Evolutionary conservation across 305 asterid genomes (phyloP).

Genomic region (Plantago coronopus): DNA sequence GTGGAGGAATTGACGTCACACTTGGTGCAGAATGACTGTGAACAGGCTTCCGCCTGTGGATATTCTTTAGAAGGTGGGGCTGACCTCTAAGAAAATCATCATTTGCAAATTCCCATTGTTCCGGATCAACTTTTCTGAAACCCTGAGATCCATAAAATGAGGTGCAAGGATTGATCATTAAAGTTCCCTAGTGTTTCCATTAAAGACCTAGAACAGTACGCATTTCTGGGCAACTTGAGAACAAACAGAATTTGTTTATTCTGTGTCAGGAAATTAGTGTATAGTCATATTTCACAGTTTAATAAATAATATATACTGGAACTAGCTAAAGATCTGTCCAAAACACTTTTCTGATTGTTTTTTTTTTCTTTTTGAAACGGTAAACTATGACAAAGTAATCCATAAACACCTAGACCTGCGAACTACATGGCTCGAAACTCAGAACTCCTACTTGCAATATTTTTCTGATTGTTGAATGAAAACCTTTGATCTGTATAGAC

Average conservation of each 20-base stretch:
- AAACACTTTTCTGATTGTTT: no score
- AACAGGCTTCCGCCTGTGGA: conserved; percentile 71
- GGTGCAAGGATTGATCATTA: neutral
- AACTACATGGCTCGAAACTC: no score
- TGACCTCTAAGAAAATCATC: conserved; percentile 66
- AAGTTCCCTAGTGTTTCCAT: neutral
- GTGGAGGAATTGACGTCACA: conserved; percentile 35
- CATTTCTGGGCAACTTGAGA: neutral
- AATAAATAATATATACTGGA: no score
- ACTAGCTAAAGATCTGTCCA: no score
- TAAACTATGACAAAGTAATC: no score
- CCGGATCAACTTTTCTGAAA: conserved; percentile 73
- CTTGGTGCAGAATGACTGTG: conserved; percentile 65
- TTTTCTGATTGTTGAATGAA: neutral
- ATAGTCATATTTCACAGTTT: no score
- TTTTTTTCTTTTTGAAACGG: no score
- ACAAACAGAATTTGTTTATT: neutral
- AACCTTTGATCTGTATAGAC: neutral
- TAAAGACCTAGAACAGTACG: neutral
- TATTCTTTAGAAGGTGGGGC: conserved; percentile 59
- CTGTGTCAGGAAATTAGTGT: no score
- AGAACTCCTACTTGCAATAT: no score
- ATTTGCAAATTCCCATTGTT: conserved; percentile 76
- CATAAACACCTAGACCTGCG: no score
- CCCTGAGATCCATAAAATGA: conserved; percentile 42